Conservation (phyloP, 768 basidiomycete genomes). For the Russula compacta region DNA sequence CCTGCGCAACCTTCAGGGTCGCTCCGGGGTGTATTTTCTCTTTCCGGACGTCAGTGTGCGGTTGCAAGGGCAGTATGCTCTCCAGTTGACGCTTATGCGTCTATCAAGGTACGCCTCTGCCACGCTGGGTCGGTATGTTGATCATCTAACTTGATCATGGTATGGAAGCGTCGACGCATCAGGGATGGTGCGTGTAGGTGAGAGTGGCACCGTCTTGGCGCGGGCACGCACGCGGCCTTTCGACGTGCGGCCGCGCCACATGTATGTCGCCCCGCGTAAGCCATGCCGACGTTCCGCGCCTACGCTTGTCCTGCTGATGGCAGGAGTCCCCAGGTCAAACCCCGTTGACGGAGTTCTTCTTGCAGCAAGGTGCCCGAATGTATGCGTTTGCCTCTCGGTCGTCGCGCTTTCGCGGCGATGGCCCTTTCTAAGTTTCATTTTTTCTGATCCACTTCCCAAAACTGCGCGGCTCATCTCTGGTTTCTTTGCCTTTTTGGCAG, state of each 20-base stretch:
- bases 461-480: slow-evolving; percentile 11
- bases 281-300: slow-evolving; percentile 9
- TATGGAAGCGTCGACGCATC: slow-evolving; percentile 43
- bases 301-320: slow-evolving; percentile 5
- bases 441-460: background rate
- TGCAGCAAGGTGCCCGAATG: slow-evolving; percentile 49
- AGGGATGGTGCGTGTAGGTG: slow-evolving; percentile 33
- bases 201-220: slow-evolving; percentile 59
- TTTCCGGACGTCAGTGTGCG: slow-evolving; percentile 89
- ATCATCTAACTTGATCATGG: slow-evolving; percentile 25
- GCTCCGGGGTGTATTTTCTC: slow-evolving; percentile 76
- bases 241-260: slow-evolving; percentile 62
- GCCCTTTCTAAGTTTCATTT: slow-evolving; percentile 20
- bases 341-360: slow-evolving; percentile 47
- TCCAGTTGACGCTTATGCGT: slow-evolving; percentile 64
- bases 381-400: slow-evolving; percentile 38
- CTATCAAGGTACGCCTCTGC: slow-evolving; percentile 58
- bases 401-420: slow-evolving; percentile 16
- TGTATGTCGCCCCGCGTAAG: slow-evolving; percentile 78
- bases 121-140: background rate
- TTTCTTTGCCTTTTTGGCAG: slow-evolving; percentile 7
- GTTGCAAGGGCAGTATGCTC: slow-evolving; percentile 63
- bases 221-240: slow-evolving; percentile 66
- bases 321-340: slow-evolving; percentile 33
- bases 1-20: slow-evolving; percentile 72